Conservation (phyloP, 1,284 basidiomycete genomes). For the Boletellus deceptivus region DNA sequence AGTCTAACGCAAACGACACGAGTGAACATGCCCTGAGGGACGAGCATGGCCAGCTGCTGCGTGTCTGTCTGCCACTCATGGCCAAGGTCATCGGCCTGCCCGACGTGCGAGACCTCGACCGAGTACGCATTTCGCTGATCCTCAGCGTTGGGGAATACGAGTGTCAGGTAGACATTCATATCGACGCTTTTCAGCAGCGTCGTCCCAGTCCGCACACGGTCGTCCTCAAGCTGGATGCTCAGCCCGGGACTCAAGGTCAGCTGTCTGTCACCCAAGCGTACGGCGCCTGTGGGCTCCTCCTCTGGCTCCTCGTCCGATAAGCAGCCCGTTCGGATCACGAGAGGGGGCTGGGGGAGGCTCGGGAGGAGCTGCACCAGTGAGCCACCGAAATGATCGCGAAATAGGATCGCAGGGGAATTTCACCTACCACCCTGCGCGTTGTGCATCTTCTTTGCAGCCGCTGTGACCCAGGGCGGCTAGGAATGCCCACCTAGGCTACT, state of each 20-base stretch:
- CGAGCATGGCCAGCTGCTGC: constrained; percentile 2
- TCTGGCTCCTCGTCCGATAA: background rate
- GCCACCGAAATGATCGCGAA: no score
- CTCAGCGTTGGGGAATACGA: background rate
- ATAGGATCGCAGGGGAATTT: no score
- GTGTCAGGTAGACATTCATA: constrained; percentile 4
- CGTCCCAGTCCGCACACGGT: background rate
- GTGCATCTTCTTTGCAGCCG: no score
- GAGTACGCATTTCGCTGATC: background rate
- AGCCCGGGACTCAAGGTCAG: background rate
- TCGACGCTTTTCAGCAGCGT: background rate
- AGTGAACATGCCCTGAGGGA: background rate
- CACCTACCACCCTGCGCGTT: no score
- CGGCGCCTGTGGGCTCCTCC: background rate
- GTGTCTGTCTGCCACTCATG: constrained; percentile 1
- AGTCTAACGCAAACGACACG: background rate
- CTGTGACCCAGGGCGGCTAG: background rate
- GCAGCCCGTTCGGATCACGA: no score
- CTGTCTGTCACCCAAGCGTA: background rate
- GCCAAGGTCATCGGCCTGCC: background rate
- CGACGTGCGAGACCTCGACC: background rate
- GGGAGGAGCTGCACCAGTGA: no score
- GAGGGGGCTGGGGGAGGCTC: no score
- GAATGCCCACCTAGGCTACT: no score
- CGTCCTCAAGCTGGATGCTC: background rate